Base-by-base conservation (phyloP, 202 grass and related monocot genomes). In the Eragrostis tef region DNA sequence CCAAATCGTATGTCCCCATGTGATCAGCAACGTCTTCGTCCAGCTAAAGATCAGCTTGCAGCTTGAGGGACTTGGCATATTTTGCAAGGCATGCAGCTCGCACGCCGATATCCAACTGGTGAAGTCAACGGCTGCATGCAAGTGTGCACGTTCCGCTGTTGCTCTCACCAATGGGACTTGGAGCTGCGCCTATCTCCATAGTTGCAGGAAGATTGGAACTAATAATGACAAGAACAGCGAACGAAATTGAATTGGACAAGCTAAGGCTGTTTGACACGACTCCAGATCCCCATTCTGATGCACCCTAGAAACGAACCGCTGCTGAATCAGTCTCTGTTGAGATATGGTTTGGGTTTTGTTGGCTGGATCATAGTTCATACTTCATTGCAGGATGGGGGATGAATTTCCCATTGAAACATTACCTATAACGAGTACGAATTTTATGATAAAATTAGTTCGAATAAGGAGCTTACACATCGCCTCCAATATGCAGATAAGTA, bases 11-110 rank as follows among this genome's bases (percentile, higher is more conserved):
- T 71, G 24, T 22, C 16, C 11, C 25, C 53, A 59, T 22, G 36
- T 67, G 59, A 21, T 53, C 21, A 9, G 11, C 72, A 34, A 83
- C 34, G 17, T 67, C 48, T 11, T 46, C 70, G 5, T 45, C 47
- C 71, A 74, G 34, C 81, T 58, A 66, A 16, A 44, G 0, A 83
- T 66, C 60, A 53, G 17, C 80, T 62, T 50, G 67, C 25, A 50
- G 19, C 27, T 41, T 0, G 17, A 56, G 1, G 22, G 15, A 54
- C 70, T 17, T 53, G 15, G 8, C 9, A 14, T 41, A 43, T 42
- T 74, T 58, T 74, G 8, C 29, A 41, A 54, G 11, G 17, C 27
- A 56, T 21, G 48, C 27, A 2, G 24, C 7, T 5, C 27, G 31
- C 71, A 8, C 7, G 19, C 7, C 29, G 2, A 22, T 14, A 59